These are phyloP conservation scores for Quercus phellos DNA, from an alignment of 331 rosid genomes.

Conservation along the genomic window DNA sequence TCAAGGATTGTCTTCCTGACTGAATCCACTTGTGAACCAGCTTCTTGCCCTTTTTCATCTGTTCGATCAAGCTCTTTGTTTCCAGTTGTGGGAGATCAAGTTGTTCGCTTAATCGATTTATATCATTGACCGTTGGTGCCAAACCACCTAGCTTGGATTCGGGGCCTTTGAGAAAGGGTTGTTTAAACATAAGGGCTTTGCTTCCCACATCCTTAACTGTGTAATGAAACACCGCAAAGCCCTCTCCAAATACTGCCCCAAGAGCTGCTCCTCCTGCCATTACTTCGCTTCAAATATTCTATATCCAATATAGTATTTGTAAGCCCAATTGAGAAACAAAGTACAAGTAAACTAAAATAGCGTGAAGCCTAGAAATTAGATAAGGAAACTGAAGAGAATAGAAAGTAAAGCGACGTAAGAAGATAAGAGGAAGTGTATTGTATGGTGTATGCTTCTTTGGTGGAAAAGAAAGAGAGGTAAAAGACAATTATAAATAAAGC, in stretches of 20 bases:
- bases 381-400: too few species aligned
- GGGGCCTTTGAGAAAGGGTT: neutral
- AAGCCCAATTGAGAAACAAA: too few species aligned
- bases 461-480: too few species aligned
- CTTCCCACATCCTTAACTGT: neutral
- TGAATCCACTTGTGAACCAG: neutral
- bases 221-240: neutral
- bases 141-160: neutral
- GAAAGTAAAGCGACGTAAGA: too few species aligned
- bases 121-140: conserved; percentile 3
- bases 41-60: neutral
- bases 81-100: neutral
- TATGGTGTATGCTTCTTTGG: too few species aligned
- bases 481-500: too few species aligned
- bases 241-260: neutral
- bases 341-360: too few species aligned
- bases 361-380: too few species aligned
- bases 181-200: neutral
- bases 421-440: too few species aligned
- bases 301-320: too few species aligned
- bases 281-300: neutral
- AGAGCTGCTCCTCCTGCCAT: neutral
- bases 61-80: neutral
- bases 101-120: neutral
- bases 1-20: too few species aligned